A percentile compares a stretch with the other conserved stretches of the same genome.
These are phyloP conservation scores for Arthromyces matolae DNA, from an alignment of 768 basidiomycete genomes.

Conservation along the genomic window DNA sequence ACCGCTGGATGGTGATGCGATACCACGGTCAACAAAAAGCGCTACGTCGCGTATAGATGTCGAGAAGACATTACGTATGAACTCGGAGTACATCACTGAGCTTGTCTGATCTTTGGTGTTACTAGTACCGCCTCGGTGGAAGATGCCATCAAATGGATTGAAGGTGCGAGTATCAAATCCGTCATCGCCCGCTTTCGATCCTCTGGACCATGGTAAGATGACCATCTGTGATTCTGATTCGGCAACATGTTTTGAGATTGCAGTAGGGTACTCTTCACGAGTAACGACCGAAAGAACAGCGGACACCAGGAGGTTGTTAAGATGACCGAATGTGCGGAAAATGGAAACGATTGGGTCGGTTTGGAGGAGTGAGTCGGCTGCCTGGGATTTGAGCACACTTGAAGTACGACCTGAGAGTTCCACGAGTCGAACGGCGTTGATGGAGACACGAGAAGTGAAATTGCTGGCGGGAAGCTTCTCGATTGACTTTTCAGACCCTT, in stretches of 20 bases:
- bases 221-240: constrained; percentile 66
- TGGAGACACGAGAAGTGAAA: constrained; percentile 29
- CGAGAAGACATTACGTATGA: constrained; percentile 79
- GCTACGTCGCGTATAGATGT: constrained; percentile 73
- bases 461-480: constrained; percentile 8
- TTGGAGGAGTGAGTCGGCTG: constrained; percentile 62
- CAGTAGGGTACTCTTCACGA: constrained; percentile 65
- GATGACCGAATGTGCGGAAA: constrained; percentile 73
- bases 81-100: constrained; percentile 70
- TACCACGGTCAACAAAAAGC: constrained; percentile 78
- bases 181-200: constrained; percentile 25
- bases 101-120: constrained; percentile 47
- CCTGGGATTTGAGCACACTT: constrained; percentile 77
- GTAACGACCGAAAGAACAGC: constrained; percentile 75
- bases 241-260: constrained; percentile 57
- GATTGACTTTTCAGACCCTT: constrained; percentile 27
- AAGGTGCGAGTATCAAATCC: constrained; percentile 23
- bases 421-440: constrained; percentile 86
- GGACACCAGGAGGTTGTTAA: constrained; percentile 64
- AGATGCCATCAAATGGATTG: constrained; percentile 79
- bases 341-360: constrained; percentile 71
- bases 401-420: constrained; percentile 88
- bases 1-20: constrained; percentile 26
- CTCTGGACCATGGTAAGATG: constrained; percentile 79
- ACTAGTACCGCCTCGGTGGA: constrained; percentile 41